Evolutionary conservation across 2,329 filamentous ascomycete genomes (phyloP), one percentile per base, ranked within the genome.

Genomic region (Alternaria incomplexa): DNA sequence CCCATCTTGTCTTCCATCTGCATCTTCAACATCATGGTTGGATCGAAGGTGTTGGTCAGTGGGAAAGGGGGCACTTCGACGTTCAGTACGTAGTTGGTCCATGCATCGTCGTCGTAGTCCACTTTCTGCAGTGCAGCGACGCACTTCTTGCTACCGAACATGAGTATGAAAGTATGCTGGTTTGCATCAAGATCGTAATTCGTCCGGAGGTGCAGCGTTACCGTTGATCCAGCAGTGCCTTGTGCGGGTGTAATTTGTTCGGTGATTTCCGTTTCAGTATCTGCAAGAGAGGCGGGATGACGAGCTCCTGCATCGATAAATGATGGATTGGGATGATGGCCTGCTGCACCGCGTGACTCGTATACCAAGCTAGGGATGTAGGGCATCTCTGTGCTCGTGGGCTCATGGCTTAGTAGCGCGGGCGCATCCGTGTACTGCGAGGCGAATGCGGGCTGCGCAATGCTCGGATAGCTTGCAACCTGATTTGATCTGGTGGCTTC

Each of bases 131-230:
- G 84, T 59, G 89, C 86, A 61, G 89, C 89, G 58, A 88, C 84
- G 78, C 89, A 91, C 78, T 90, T 89, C 72, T 91, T 88, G n/a
- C 87, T 85, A n/a, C 93, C 93, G 79, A 97, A 96, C 50, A 90
- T 86, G 58, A 97, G 90, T 73, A 92, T 89, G 75, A 83, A 72
- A 17, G 76, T 74, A 63, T 71, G 73, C 83, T 85, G 62, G 85
- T 85, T 30, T 84, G 86, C 79, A 89, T 86, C 61, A 63, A 97
- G 81, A 74, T 97, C 91, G 81, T 92, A 92, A 63, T 90, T 86
- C 46, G 91, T 90, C 56, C 90, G 89, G 28, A 97, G 87, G 76
- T 92, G 90, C 67, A 97, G 85, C 63, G 87, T 86, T 10, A 97
- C 83, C 72, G 89, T 89, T 20, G 90, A 91, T 57, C 91, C 91